Base-by-base conservation (phyloP, 2,329 filamentous ascomycete genomes). In the Arthrobotrys megalospora region DNA sequence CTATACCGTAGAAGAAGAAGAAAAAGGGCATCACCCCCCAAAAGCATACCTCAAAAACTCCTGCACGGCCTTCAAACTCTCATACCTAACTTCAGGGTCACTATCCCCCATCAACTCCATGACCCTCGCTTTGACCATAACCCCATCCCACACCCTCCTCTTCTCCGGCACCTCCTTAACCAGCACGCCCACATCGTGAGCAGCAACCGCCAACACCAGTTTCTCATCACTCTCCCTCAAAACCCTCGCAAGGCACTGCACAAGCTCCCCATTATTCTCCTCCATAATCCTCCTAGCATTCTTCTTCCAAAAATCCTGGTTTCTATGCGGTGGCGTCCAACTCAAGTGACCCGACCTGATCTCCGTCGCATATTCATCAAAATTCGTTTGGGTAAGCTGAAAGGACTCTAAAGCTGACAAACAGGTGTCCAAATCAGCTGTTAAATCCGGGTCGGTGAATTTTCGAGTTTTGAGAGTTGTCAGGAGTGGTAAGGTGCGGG, bases 21-120 rank as follows among this genome's bases (percentile, higher is more conserved):
- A 19, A 38, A 16, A n/a, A 53, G 34, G 10, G 3, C 38, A 43
- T 64, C 28, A 79, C 12, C 71, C 66, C 2, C 70, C 88, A 84
- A 91, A 90, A 78, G 87, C 91, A 85, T 93, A 93, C 81, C 90
- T 88, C 84, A 93, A 84, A 90, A 91, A 93, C 84, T 92, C 91
- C 19, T 91, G 91, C 47, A 97, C 90, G 14, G 94, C 94, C 82
- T 92, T 90, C 85, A 97, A 86, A 85, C 93, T 96, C 87, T 97
- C 94, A 93, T 94, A 97, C 83, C 94, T 88, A 55, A 97, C 93
- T 76, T 90, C 91, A 86, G 97, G 94, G 82, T 97, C 93, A 75
- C 90, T 88, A 83, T 96, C 93, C 82, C 90, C 91, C 94, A 97
- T 97, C 82, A 97, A 87, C 85, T 94, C 92, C 94, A 97, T 97